phyloP scores from a whole-genome alignment of 2,329 filamentous ascomycete species.

The Colletotrichum aenigma region DNA sequence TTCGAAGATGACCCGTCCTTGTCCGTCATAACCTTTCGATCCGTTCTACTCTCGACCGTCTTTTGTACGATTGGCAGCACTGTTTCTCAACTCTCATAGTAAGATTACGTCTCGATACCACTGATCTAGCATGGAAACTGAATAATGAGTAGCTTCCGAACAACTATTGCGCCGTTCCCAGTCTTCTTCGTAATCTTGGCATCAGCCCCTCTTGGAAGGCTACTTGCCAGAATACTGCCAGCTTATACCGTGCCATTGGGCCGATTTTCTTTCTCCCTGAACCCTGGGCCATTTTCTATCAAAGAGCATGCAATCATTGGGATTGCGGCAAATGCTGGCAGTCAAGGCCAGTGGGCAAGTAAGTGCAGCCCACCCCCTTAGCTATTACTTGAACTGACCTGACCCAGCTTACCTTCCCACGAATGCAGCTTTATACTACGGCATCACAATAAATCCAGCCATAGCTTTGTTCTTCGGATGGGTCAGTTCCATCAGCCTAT shows the following conservation, averaged over 20 bases:
- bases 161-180: slow-evolving; percentile 62
- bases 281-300: slow-evolving; percentile 60
- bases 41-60: slow-evolving; percentile 55
- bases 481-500: slow-evolving; percentile 60
- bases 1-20: slow-evolving; percentile 60
- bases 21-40: slow-evolving; percentile 64
- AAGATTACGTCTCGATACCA: not conserved
- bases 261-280: slow-evolving; percentile 54
- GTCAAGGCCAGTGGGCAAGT: slow-evolving; percentile 18
- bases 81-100: slow-evolving; percentile 13
- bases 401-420: slow-evolving; percentile 7
- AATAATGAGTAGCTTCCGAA: slow-evolving; percentile 60
- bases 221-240: slow-evolving; percentile 55
- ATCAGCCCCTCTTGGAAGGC: slow-evolving; percentile 57
- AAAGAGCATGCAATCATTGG: slow-evolving; percentile 64
- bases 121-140: not conserved
- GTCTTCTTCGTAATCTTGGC: slow-evolving; percentile 67
- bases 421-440: slow-evolving; percentile 62
- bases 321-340: slow-evolving; percentile 46
- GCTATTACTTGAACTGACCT: not conserved
- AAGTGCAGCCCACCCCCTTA: not conserved
- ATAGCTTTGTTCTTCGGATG: slow-evolving; percentile 65
- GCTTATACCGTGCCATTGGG: slow-evolving; percentile 51
- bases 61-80: slow-evolving; percentile 7
- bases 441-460: slow-evolving; percentile 52